phyloP scores from a whole-genome alignment of 371 early-diverging fungal genomes.

The Basidiobolus heterosporus region DNA sequence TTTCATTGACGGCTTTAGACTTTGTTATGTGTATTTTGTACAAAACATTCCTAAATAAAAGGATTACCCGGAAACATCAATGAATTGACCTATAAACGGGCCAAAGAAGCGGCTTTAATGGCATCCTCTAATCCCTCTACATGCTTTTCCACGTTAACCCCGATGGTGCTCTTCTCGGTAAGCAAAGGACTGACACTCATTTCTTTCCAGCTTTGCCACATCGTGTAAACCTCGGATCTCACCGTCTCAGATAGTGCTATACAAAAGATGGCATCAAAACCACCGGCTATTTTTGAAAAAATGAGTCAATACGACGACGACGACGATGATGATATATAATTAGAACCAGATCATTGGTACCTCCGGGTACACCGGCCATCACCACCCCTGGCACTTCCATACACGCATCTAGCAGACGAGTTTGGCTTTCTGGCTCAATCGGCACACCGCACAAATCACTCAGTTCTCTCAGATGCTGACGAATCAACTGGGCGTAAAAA shows the following conservation, averaged over 20 bases:
- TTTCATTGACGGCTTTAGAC: too few relatives aligned
- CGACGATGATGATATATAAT: neutral
- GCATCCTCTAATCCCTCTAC: too few relatives aligned
- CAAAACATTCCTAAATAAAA: too few relatives aligned
- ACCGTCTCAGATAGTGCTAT: slow-evolving; percentile 37
- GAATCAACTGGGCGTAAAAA: slow-evolving; percentile 8
- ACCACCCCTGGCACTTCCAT: slow-evolving; percentile 56
- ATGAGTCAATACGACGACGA: neutral
- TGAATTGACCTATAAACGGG: too few relatives aligned
- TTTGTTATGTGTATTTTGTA: too few relatives aligned
- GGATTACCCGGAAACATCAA: too few relatives aligned
- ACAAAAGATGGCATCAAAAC: slow-evolving; percentile 90
- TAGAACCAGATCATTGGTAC: slow-evolving; percentile 16
- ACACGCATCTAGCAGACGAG: slow-evolving; percentile 63
- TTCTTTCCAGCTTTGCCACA: slow-evolving; percentile 58
- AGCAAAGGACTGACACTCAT: slow-evolving; percentile 63
- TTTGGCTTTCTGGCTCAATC: slow-evolving; percentile 80
- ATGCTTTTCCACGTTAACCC: too few relatives aligned
- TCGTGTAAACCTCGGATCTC: slow-evolving; percentile 22
- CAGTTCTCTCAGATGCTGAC: slow-evolving; percentile 43
- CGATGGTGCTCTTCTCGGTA: too few relatives aligned
- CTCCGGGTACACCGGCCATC: slow-evolving; percentile 89
- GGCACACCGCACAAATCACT: slow-evolving; percentile 58
- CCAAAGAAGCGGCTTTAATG: too few relatives aligned
- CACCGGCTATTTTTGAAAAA: too few relatives aligned